Evolutionary conservation across 2,329 filamentous ascomycete genomes (phyloP).

Genomic region (Ophiocordyceps camponoti-saundersi): DNA sequence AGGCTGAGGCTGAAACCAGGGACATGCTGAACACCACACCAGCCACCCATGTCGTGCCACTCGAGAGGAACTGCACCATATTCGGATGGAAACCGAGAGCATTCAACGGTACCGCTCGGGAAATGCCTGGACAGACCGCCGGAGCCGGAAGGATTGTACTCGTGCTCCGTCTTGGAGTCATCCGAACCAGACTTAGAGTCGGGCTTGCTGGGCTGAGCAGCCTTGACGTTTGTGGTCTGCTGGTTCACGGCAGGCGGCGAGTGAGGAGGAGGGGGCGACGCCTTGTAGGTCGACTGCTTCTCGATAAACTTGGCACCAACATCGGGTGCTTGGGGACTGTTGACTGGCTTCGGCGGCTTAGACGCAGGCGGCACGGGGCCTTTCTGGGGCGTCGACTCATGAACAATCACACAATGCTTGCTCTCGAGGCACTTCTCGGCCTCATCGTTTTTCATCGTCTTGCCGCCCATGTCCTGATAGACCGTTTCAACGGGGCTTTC

Average conservation of each 20-base stretch:
- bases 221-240: slow-evolving; percentile 3
- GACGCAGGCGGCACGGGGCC: slow-evolving; percentile 16
- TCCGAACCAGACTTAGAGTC: slow-evolving; percentile 4
- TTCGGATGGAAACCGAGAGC: slow-evolving; percentile 55
- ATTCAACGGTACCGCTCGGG: slow-evolving; percentile 56
- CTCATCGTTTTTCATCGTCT: slow-evolving; percentile 41
- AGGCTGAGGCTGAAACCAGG: slow-evolving; percentile 29
- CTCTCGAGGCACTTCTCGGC: slow-evolving; percentile 56
- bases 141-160: neutral
- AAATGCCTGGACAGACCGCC: slow-evolving; percentile 50
- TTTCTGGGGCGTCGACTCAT: slow-evolving; percentile 48
- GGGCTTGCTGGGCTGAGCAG: slow-evolving; percentile 2
- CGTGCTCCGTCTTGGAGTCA: slow-evolving; percentile 13
- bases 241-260: slow-evolving; percentile 5
- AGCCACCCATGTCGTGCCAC: slow-evolving; percentile 58
- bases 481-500: slow-evolving; percentile 36
- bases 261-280: neutral
- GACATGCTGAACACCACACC: slow-evolving; percentile 58
- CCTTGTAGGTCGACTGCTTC: slow-evolving; percentile 13
- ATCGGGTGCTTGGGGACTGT: slow-evolving; percentile 12
- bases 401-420: slow-evolving; percentile 25
- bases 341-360: slow-evolving; percentile 3
- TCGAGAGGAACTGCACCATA: slow-evolving; percentile 62
- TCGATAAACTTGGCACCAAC: slow-evolving; percentile 34
- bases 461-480: slow-evolving; percentile 50